Evolutionary conservation across 1,139 yeast species (phyloP).

Genomic region (Nadsonia starkeyi-henricii): DNA sequence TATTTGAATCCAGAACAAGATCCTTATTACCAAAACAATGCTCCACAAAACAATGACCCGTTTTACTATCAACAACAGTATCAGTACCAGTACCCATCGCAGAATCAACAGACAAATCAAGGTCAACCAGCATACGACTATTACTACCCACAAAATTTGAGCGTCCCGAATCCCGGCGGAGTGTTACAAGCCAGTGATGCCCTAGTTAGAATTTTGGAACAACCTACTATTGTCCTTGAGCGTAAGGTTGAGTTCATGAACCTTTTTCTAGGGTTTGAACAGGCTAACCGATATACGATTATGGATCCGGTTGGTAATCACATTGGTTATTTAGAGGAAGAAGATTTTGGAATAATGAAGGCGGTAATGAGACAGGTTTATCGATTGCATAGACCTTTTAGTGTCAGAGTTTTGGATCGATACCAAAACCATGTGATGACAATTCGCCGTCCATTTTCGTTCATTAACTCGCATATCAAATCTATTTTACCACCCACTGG

Average conservation of each 20-base stretch:
- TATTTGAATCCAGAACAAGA: neutral
- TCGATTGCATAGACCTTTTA: conserved; percentile 74
- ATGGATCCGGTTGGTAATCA: conserved; percentile 61
- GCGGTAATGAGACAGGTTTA: conserved; percentile 69
- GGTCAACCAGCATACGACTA: neutral
- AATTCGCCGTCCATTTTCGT: conserved; percentile 58
- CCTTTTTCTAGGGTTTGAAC: conserved; percentile 77
- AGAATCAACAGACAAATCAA: neutral
- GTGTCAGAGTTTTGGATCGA: conserved; percentile 64
- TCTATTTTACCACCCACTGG: conserved; percentile 40
- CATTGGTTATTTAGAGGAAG: conserved; percentile 70
- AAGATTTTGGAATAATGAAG: conserved; percentile 57
- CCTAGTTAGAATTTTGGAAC: conserved; percentile 41
- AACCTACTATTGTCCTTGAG: conserved; percentile 78
- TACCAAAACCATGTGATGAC: conserved; percentile 58
- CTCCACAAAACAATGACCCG: too few relatives aligned
- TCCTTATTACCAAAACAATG: neutral
- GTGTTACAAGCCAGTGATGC: conserved; percentile 39
- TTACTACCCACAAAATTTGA: neutral
- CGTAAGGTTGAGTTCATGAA: conserved; percentile 82
- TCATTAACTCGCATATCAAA: conserved; percentile 78
- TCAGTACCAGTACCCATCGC: neutral
- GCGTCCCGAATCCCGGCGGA: conserved; percentile 12
- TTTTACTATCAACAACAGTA: neutral
- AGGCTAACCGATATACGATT: conserved; percentile 65